Conservation (phyloP, 768 basidiomycete species). For the Amanita phalloides region DNA sequence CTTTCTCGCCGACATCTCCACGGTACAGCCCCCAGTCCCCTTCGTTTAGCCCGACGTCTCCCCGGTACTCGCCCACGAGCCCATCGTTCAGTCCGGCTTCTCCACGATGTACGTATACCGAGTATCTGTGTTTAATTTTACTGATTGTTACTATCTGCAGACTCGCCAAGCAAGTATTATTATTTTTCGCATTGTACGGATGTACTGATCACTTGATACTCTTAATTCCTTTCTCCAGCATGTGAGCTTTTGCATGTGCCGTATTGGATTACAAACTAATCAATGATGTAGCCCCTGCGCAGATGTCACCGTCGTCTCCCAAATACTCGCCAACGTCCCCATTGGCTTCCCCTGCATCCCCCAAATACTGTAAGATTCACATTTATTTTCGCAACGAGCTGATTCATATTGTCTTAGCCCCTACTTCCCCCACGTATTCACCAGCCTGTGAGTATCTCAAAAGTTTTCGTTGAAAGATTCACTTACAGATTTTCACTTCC, state of each 20-base stretch:
- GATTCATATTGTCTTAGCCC: conserved; percentile 35
- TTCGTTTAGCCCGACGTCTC: conserved; percentile 84
- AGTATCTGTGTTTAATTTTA: conserved; percentile 5
- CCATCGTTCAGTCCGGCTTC: conserved; percentile 91
- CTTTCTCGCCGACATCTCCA: conserved; percentile 80
- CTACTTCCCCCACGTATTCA: conserved; percentile 81
- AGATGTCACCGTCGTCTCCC: conserved; percentile 84
- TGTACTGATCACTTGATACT: conserved; percentile 15
- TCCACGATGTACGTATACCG: conserved; percentile 60
- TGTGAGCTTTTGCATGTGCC: conserved; percentile 36
- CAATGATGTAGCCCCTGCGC: conserved; percentile 50
- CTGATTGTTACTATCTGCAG: conserved; percentile 25
- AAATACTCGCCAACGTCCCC: conserved; percentile 94
- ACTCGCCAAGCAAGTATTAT: conserved; percentile 65
- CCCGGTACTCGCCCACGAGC: conserved; percentile 81
- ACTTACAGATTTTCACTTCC: conserved; percentile 1
- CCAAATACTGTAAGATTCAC: conserved; percentile 70
- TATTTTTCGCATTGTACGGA: neutral
- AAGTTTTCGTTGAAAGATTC: neutral
- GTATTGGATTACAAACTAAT: neutral
- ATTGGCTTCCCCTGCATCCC: conserved; percentile 80
- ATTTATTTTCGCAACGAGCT: neutral
- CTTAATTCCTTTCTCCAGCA: conserved; percentile 25
- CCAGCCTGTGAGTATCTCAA: conserved; percentile 59
- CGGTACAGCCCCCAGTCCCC: conserved; percentile 85